These are phyloP conservation scores for Aureobasidium sp. DNA, from an alignment of 2,329 filamentous ascomycete genomes.

Conservation along the genomic window DNA sequence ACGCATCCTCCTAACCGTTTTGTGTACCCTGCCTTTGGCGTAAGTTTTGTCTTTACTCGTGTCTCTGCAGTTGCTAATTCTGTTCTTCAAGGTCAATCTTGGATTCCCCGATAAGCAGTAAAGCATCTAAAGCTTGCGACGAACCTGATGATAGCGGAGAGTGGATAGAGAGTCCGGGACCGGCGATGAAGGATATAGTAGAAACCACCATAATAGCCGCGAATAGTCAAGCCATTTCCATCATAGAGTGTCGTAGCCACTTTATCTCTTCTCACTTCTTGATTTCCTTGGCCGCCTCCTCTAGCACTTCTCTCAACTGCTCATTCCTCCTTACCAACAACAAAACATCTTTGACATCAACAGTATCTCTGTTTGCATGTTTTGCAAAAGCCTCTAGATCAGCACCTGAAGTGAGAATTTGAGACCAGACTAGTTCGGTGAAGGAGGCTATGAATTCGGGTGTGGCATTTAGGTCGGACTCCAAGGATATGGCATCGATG, in stretches of 20 bases:
- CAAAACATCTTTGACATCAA: constrained; percentile 80
- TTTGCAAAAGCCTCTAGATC: constrained; percentile 58
- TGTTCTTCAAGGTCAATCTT: constrained; percentile 27
- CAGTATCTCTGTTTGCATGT: constrained; percentile 71
- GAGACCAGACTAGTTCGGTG: constrained; percentile 79
- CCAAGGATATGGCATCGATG: constrained; percentile 75
- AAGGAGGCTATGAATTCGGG: constrained; percentile 44
- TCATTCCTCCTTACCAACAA: constrained; percentile 81
- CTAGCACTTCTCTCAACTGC: constrained; percentile 68
- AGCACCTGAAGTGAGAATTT: constrained; percentile 44
- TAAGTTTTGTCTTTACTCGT: constrained; percentile 13
- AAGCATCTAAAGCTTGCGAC: neutral
- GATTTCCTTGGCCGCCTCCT: constrained; percentile 28
- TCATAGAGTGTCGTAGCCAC: neutral
- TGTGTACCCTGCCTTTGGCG: constrained; percentile 41
- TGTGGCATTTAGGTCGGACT: constrained; percentile 72
- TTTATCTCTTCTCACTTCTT: neutral
- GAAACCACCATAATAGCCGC: neutral
- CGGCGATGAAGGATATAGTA: neutral
- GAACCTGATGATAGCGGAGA: neutral
- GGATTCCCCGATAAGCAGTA: constrained; percentile 41
- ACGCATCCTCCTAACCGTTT: constrained; percentile 38
- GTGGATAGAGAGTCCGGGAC: neutral
- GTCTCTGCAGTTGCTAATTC: constrained; percentile 10
- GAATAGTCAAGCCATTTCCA: neutral